A percentile compares a stretch with the other conserved stretches of the same genome.
Conservation (phyloP, 345 rosid species). For the Turritis glabra region DNA sequence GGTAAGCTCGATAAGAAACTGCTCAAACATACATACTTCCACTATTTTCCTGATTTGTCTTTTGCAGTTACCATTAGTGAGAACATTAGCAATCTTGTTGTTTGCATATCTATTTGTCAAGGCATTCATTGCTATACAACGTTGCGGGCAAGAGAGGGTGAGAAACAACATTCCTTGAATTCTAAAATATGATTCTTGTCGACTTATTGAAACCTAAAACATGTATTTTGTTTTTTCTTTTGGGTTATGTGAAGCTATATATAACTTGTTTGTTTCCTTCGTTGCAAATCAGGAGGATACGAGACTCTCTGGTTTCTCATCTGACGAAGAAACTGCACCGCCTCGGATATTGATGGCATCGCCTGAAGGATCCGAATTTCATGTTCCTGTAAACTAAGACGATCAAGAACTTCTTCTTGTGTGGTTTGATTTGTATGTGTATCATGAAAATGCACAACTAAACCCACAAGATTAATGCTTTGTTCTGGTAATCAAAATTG, state of each 20-base stretch:
- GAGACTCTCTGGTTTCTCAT: constrained; percentile 27
- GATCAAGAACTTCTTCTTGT: not conserved
- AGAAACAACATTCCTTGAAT: constrained; percentile 9
- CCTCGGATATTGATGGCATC: constrained; percentile 12
- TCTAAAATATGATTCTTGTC: not conserved
- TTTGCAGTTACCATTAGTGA: constrained; percentile 56
- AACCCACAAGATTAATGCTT: not conserved
- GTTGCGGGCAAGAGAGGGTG: constrained; percentile 43
- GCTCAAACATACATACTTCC: not conserved
- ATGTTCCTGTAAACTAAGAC: constrained; percentile 14
- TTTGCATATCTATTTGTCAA: constrained; percentile 59
- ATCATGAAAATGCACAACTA: constrained; percentile 8
- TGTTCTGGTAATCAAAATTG: not conserved
- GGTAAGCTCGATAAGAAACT: constrained; percentile 42
- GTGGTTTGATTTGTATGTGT: constrained; percentile 6
- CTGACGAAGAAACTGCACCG: constrained; percentile 26
- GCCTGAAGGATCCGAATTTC: not conserved
- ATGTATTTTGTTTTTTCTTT: not conserved
- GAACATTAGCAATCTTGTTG: constrained; percentile 66
- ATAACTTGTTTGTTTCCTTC: not conserved
- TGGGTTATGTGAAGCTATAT: not conserved
- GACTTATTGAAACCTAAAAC: not conserved
- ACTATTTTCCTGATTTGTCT: not conserved
- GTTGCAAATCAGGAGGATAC: constrained; percentile 27
- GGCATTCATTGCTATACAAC: constrained; percentile 52